Evolutionary conservation across 2,329 filamentous ascomycete genomes (phyloP).

Genomic region (Pleochaeta shiraiana): DNA sequence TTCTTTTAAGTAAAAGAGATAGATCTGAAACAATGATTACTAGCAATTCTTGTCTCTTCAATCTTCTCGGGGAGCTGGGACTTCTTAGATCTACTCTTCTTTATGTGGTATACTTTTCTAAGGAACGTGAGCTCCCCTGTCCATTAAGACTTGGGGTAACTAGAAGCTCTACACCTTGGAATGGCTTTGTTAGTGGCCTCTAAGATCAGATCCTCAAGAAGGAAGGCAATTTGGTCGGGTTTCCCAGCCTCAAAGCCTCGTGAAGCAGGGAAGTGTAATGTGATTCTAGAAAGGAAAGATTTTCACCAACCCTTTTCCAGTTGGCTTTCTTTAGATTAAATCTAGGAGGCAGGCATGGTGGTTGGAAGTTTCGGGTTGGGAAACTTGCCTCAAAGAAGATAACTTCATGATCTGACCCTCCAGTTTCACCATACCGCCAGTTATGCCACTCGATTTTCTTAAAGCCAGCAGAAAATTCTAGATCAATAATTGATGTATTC

Average conservation of each 20-base stretch:
- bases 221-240: too few species aligned
- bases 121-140: background rate
- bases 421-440: too few species aligned
- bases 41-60: background rate
- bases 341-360: background rate
- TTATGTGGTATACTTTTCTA: background rate
- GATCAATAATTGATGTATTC: too few species aligned
- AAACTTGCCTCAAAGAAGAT: too few species aligned
- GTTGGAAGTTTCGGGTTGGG: background rate
- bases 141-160: background rate
- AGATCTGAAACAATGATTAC: background rate
- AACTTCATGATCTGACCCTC: too few species aligned
- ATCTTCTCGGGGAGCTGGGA: background rate
- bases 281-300: background rate
- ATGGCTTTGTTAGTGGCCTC: background rate
- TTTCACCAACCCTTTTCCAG: background rate
- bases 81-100: background rate
- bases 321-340: background rate
- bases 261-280: too few species aligned
- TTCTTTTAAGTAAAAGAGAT: background rate
- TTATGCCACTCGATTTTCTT: too few species aligned
- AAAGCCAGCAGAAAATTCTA: too few species aligned
- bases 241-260: too few species aligned
- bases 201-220: too few species aligned
- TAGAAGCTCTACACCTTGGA: background rate